Evolutionary conservation across 768 basidiomycete species (phyloP), one percentile per base, ranked within the genome.

Genomic region (Phanerochaete carnosa): DNA sequence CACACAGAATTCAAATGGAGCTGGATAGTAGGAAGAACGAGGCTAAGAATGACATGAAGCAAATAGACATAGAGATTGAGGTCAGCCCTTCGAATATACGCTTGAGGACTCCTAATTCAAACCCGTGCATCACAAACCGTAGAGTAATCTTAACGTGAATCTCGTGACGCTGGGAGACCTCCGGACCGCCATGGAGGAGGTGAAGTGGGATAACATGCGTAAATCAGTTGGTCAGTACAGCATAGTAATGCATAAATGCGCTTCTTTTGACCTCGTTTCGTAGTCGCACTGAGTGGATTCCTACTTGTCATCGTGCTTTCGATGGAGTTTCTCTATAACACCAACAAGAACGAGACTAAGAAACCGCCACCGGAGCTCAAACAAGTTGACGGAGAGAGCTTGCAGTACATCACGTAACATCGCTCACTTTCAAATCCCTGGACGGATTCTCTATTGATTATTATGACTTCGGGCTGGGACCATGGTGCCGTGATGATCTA

Each of bases 11-110:
- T 54, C 95, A 98, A 73, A 94, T 98, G 87, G 97, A 99, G 58
- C 80, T 98, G 61, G 94, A 96, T 68, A 94, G 87, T 63, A 82
- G 96, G 59, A 98, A 95, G 78, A 93, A 90, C 65, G 97, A 98
- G 71, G 84, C 88, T 15, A 89, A 87, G 69, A 80, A 87, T 1
- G 95, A 98, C 55, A 69, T 92, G 61, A 96, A 95, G 74, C 82
- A 80, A 56, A 86, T 89, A 66, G 94, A 94, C 66, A 90, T 98
- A 61, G 76, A 78, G 35, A 93, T 96, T 39, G 92, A 94, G 82
- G 92, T 90, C 45, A 22, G 77, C 70, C 22, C 1, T 15, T 12
- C 3, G 3, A 15, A 26, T 15, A 19, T 55, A 19, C 16, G 7
- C 23, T 19, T 12, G 50, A 49, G 55, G 23, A 2, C 13, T 35